These are phyloP conservation scores for Abrus precatorius DNA, from an alignment of 306 rosid genomes.

Conservation along the genomic window DNA sequence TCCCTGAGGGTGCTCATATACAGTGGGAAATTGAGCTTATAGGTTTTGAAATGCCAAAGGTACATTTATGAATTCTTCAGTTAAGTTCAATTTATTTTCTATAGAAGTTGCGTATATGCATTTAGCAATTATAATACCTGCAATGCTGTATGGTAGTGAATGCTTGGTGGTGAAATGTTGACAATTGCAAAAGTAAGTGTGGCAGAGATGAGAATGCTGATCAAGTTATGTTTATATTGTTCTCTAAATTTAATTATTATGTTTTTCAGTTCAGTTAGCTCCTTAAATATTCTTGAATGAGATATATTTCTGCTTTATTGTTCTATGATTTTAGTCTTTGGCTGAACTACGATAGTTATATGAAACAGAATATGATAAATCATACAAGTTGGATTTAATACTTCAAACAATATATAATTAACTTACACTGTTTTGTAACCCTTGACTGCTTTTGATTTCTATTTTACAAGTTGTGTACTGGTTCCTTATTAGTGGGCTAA, in stretches of 20 bases:
- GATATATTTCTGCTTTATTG: slow-evolving; percentile 35
- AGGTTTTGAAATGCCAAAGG: slow-evolving; percentile 96
- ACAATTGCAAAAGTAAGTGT: slow-evolving; percentile 10
- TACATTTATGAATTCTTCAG: slow-evolving; percentile 38
- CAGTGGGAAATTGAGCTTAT: slow-evolving; percentile 98
- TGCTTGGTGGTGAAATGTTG: neutral
- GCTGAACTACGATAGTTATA: slow-evolving; percentile 30
- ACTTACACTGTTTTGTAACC: slow-evolving; percentile 18
- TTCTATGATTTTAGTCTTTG: slow-evolving; percentile 30
- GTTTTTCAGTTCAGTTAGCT: slow-evolving; percentile 12
- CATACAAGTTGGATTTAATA: slow-evolving; percentile 12
- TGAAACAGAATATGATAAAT: slow-evolving; percentile 2
- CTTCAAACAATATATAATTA: slow-evolving; percentile 18
- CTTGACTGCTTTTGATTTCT: slow-evolving; percentile 28
- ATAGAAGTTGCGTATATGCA: slow-evolving; percentile 1
- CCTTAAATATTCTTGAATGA: slow-evolving; percentile 7
- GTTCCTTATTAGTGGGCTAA: no score
- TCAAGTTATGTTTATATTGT: slow-evolving; percentile 15
- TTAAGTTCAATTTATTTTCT: slow-evolving; percentile 36
- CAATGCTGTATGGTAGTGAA: slow-evolving; percentile 1
- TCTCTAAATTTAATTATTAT: neutral
- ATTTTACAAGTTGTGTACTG: slow-evolving; percentile 4
- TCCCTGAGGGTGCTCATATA: slow-evolving; percentile 89
- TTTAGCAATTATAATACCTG: neutral
- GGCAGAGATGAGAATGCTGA: slow-evolving; percentile 33